A percentile compares a stretch with the other conserved stretches of the same genome.
These are phyloP conservation scores for Byssochlamys sp. DNA, from an alignment of 2,329 filamentous ascomycete genomes.

Conservation along the genomic window DNA sequence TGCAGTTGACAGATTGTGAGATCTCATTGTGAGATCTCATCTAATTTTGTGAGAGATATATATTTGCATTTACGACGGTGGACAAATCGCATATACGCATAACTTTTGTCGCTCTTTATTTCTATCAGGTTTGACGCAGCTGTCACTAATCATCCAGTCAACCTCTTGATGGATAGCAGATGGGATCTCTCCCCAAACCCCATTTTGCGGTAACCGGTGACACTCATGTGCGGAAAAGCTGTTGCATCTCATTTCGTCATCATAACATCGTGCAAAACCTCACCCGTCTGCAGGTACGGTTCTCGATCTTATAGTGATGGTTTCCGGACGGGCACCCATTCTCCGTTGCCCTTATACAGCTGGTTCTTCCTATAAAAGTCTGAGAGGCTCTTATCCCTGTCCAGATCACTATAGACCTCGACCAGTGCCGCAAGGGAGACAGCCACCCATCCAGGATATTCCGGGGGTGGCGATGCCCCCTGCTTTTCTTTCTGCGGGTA, in stretches of 20 bases:
- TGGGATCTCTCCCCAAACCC: too few species aligned
- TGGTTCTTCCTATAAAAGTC: constrained; percentile 15
- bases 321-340: constrained; percentile 8
- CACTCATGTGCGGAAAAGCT: too few species aligned
- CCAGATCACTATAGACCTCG: constrained; percentile 18
- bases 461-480: constrained; percentile 6
- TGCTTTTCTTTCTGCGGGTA: constrained; percentile 16
- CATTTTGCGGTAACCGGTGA: too few species aligned
- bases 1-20: neutral
- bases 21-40: neutral
- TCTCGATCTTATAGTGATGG: neutral
- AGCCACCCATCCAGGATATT: constrained; percentile 17
- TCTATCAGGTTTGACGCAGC: neutral
- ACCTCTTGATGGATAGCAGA: neutral
- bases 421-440: constrained; percentile 17
- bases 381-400: constrained; percentile 13
- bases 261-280: neutral
- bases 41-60: neutral
- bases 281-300: neutral
- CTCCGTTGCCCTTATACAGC: constrained; percentile 16
- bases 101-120: neutral
- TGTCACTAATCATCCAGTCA: neutral
- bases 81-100: neutral
- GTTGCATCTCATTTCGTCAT: neutral
- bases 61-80: neutral